Evolutionary conservation across 139 green algal species (phyloP).

Genomic region (Chloropicon primus): DNA sequence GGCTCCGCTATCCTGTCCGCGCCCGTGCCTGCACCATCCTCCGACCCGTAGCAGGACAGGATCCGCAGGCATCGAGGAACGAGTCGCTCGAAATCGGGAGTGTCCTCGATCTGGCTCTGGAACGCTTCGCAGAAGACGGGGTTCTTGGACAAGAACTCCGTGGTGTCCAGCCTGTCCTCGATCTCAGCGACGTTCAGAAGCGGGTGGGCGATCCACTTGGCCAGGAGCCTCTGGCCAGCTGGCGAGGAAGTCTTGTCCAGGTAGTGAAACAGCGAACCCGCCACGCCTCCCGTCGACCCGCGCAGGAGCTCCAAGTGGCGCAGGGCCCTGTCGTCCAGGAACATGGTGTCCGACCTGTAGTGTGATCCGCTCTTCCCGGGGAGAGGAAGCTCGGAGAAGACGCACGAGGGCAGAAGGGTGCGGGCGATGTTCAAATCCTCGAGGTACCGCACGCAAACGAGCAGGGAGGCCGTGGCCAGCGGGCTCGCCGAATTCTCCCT

Average conservation of each 20-base stretch:
- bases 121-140: slow-evolving; percentile 1
- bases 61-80: slow-evolving; percentile 10
- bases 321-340: slow-evolving; percentile 37
- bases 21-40: too few species aligned
- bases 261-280: slow-evolving; percentile 32
- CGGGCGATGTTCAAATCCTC: not conserved
- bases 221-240: slow-evolving; percentile 21
- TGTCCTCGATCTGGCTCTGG: slow-evolving; percentile 6
- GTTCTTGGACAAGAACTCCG: slow-evolving; percentile 13
- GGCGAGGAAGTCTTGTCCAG: slow-evolving; percentile 26
- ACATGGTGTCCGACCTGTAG: slow-evolving; percentile 6
- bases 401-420: not conserved
- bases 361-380: not conserved
- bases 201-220: slow-evolving; percentile 32
- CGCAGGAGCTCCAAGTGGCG: slow-evolving; percentile 30
- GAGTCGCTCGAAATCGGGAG: slow-evolving; percentile 25
- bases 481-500: not conserved
- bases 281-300: slow-evolving; percentile 16
- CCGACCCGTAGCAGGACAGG: too few species aligned
- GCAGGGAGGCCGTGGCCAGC: not conserved
- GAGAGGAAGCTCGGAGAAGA: not conserved
- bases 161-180: slow-evolving; percentile 21
- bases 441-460: not conserved
- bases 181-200: slow-evolving; percentile 13
- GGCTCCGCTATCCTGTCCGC: not conserved